A percentile compares a stretch with the other conserved stretches of the same genome.
Evolutionary conservation across 2,329 filamentous ascomycete genomes (phyloP).

Genomic region (Fusarium brachygibbosum): DNA sequence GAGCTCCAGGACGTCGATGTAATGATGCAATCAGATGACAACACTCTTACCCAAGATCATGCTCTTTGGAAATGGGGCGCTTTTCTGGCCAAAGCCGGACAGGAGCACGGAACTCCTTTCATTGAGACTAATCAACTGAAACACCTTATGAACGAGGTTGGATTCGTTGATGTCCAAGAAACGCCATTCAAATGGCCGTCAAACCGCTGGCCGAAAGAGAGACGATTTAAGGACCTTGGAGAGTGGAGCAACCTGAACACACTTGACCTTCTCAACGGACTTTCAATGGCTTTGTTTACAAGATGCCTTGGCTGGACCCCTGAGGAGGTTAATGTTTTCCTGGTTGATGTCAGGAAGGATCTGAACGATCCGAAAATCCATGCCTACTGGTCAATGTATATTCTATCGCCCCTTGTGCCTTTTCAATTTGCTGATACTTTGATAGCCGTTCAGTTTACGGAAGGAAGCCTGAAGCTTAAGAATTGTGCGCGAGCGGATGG

Average conservation of each 20-base stretch:
- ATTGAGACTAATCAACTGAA: conserved; percentile 35
- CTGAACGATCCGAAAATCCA: conserved; percentile 22
- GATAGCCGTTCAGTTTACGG: not conserved
- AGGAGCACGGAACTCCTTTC: conserved; percentile 46
- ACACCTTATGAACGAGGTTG: conserved; percentile 59
- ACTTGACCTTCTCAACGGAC: conserved; percentile 38
- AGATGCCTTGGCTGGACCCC: conserved; percentile 17
- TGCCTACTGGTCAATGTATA: conserved; percentile 29
- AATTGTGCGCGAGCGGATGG: too few relatives aligned
- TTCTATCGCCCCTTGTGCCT: too few relatives aligned
- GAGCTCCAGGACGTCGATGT: conserved; percentile 29
- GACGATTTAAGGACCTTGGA: conserved; percentile 64
- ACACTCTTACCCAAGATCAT: conserved; percentile 29
- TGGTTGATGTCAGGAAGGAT: conserved; percentile 21
- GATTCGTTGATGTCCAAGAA: conserved; percentile 64
- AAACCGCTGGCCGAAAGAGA: conserved; percentile 64
- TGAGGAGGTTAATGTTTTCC: conserved; percentile 13
- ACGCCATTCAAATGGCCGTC: conserved; percentile 61
- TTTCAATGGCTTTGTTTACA: conserved; percentile 23
- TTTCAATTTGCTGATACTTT: not conserved
- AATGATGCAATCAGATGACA: conserved; percentile 17
- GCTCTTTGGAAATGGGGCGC: conserved; percentile 41
- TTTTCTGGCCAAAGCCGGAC: conserved; percentile 46
- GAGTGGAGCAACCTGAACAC: conserved; percentile 41
- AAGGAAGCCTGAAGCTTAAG: not conserved